Evolutionary conservation across 805 yeast species (phyloP), one percentile per base, ranked within the genome.

Genomic region (Jamesozyma rosinii): DNA sequence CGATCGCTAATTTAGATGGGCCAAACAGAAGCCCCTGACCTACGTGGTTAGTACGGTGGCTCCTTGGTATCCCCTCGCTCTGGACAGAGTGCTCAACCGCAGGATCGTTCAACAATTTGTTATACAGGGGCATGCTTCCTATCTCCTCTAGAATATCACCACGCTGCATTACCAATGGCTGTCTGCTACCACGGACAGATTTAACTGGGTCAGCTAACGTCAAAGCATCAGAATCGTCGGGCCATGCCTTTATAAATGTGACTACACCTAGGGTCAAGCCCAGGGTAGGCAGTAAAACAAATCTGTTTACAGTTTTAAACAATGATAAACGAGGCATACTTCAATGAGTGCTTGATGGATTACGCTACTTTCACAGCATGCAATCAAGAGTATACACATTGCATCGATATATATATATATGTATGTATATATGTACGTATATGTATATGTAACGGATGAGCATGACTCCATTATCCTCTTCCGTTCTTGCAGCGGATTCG

Each of bases 21-120:
- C 94, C 89, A 50, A 75, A 76, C 40, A 87, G 64, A 8, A 84
- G 61, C 0, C 95, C 95, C 40, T 79, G 76, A 0, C 83, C 79
- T 9, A 83, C 86, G 61, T 81, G 83, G 55, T 81, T 75, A 2
- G 57, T 54, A 32, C 71, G 72, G 54, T 82, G 87, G 6, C 76
- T 77, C 36, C 61, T 67, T 0, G 88, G 87, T 34, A 81, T 66
- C 22, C 67, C 53, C 17, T 71, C 65, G 2, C 77, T 71, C 22
- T 69, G 71, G 1, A 59, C 44, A 24, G 40, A 26, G n/a, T 55
- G 54, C 14, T 46, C 43, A 5, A 49, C 44, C 15, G 43, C 38
- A 2, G 49, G 46, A 41, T 54, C 47, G 2, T 43, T 19, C n/a
- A 44, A 11, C 49, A 58, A 48, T 59, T 55, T 2, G 15, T 48